Conservation (phyloP, 108 stramenopile genomes). For the Schizochytrium sp. region DNA sequence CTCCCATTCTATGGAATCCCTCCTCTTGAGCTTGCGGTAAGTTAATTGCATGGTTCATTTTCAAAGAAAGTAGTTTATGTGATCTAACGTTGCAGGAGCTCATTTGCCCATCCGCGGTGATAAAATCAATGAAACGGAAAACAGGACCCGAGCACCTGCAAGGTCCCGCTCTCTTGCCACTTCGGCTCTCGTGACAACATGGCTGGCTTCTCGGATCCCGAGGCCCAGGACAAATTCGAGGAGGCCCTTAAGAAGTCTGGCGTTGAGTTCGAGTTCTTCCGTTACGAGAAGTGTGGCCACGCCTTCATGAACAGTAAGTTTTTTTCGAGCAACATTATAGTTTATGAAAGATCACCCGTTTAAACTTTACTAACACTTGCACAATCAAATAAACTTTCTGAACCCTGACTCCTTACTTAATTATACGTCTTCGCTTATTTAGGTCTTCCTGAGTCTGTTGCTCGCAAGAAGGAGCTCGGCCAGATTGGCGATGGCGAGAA, state of each 20-base stretch:
- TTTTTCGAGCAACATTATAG: not conserved
- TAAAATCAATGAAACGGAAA: not conserved
- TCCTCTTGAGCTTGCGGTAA: conserved; percentile 1
- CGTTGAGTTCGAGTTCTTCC: conserved; percentile 1
- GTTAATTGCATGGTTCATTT: not conserved
- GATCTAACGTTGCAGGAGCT: too few species aligned
- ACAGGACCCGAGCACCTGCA: conserved; percentile 25
- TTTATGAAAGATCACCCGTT: not conserved
- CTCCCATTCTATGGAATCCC: conserved; percentile 70
- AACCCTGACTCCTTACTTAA: too few species aligned
- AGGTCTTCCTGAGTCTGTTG: conserved; percentile 9
- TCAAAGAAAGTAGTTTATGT: too few species aligned
- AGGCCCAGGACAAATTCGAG: conserved; percentile 62
- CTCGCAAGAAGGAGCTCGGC: conserved; percentile 55
- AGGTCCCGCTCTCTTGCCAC: conserved; percentile 62
- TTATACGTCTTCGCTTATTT: not conserved
- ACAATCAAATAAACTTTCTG: too few species aligned
- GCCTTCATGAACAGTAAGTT: conserved; percentile 69
- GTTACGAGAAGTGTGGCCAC: conserved; percentile 65
- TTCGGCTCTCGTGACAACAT: conserved; percentile 65
- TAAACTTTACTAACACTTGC: too few species aligned
- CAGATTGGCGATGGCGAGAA: conserved; percentile 45
- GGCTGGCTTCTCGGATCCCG: conserved; percentile 65
- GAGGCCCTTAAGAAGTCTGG: conserved; percentile 56
- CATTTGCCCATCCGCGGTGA: too few species aligned